Conservation (phyloP, 345 rosid species). For the Barbarea vulgaris region DNA sequence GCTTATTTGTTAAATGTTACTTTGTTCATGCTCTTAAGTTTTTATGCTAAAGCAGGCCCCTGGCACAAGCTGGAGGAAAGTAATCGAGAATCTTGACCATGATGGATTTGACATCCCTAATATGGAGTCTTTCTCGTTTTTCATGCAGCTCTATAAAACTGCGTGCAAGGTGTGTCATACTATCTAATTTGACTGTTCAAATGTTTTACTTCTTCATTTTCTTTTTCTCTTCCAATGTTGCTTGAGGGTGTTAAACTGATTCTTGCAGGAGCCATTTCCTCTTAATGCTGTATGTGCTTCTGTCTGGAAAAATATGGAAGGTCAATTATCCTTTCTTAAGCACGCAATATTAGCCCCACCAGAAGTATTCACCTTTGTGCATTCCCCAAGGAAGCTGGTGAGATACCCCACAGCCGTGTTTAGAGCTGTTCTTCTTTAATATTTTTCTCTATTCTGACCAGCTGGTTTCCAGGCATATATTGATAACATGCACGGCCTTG, state of each 20-base stretch:
- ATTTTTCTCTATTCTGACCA: slow-evolving; percentile 25
- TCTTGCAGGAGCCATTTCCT: slow-evolving; percentile 86
- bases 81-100: slow-evolving; percentile 80
- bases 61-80: slow-evolving; percentile 72
- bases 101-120: slow-evolving; percentile 82
- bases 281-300: slow-evolving; percentile 79
- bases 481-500: slow-evolving; percentile 70
- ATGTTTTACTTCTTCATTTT: not conserved
- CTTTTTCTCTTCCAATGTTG: not conserved
- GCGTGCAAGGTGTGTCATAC: slow-evolving; percentile 75
- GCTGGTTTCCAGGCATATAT: slow-evolving; percentile 56
- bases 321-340: slow-evolving; percentile 85
- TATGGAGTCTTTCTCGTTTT: slow-evolving; percentile 79
- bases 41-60: slow-evolving; percentile 70
- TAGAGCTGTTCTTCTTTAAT: slow-evolving; percentile 13
- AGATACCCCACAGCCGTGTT: slow-evolving; percentile 32
- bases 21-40: not conserved
- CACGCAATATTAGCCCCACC: slow-evolving; percentile 78
- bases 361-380: slow-evolving; percentile 85
- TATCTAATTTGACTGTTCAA: slow-evolving; percentile 16
- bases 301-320: slow-evolving; percentile 85
- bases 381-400: slow-evolving; percentile 89
- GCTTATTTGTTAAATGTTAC: not conserved
- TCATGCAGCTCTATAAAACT: slow-evolving; percentile 71
- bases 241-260: slow-evolving; percentile 25